These are phyloP conservation scores for Aspergillus udagawae DNA, from an alignment of 2,329 filamentous ascomycete species.

Conservation along the genomic window DNA sequence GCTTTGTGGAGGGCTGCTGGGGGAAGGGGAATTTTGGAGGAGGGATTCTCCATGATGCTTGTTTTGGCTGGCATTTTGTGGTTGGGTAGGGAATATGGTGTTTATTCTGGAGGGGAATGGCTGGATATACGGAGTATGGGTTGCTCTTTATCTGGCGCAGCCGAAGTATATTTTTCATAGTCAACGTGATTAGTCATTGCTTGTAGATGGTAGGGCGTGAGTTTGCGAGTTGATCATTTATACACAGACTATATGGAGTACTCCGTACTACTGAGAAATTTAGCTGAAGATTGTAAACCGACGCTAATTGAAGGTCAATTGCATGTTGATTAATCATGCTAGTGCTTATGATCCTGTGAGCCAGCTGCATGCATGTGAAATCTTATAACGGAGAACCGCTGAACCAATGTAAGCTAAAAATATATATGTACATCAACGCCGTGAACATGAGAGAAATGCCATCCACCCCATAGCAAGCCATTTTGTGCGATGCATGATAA, in stretches of 20 bases:
- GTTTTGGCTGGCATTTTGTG: constrained; percentile 30
- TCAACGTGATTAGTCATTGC: not conserved
- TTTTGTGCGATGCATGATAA: not conserved
- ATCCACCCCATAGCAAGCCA: not conserved
- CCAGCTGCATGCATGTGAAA: not conserved
- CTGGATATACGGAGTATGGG: not conserved
- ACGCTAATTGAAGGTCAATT: not conserved
- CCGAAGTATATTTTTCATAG: not conserved
- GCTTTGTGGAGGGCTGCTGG: constrained; percentile 14
- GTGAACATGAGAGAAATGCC: not conserved
- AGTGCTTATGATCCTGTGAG: not conserved
- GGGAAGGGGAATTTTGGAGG: constrained; percentile 25
- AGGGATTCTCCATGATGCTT: constrained; percentile 33
- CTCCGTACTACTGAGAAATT: not conserved
- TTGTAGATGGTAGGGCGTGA: constrained; percentile 18
- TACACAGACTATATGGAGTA: no score
- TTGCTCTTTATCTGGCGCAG: not conserved
- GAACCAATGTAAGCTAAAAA: not conserved
- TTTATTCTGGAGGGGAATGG: not conserved
- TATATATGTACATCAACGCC: not conserved
- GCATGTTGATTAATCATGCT: not conserved
- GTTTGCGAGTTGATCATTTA: not conserved
- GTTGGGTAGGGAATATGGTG: constrained; percentile 4
- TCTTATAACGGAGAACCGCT: not conserved
- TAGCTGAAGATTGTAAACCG: not conserved